These are phyloP conservation scores for Selaginella tamariscina DNA, from an alignment of 75 land plant genomes.

Conservation along the genomic window DNA sequence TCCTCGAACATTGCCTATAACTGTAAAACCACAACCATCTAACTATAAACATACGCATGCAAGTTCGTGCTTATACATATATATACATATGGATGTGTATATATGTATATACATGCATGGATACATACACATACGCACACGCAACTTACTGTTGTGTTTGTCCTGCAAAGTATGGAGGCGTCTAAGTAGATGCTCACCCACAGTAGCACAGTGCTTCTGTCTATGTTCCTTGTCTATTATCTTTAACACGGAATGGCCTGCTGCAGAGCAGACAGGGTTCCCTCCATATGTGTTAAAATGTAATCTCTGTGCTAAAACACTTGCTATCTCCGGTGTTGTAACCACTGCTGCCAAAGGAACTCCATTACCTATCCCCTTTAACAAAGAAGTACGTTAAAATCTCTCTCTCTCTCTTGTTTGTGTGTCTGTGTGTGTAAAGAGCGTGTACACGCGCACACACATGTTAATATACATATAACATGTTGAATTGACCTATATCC, in stretches of 20 bases:
- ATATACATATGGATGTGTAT: not conserved
- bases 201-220: constrained; percentile 66
- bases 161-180: constrained; percentile 51
- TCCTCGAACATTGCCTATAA: constrained; percentile 95
- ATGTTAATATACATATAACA: too few species aligned
- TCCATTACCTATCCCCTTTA: constrained; percentile 93
- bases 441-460: too few species aligned
- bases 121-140: not conserved
- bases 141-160: constrained; percentile 27
- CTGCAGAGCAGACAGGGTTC: constrained; percentile 91
- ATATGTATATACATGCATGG: not conserved
- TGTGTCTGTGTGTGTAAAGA: too few species aligned
- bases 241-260: constrained; percentile 81
- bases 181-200: constrained; percentile 59
- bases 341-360: constrained; percentile 92
- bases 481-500: too few species aligned
- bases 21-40: constrained; percentile 37
- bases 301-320: constrained; percentile 53
- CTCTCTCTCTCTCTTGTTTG: too few species aligned
- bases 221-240: constrained; percentile 85
- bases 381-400: too few species aligned
- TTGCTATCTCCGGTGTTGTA: constrained; percentile 91
- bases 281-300: constrained; percentile 97
- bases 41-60: too few species aligned
- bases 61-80: not conserved